Evolutionary conservation across 192 early-diverging fungal genomes (phyloP).

Genomic region (Backusella macrospora): DNA sequence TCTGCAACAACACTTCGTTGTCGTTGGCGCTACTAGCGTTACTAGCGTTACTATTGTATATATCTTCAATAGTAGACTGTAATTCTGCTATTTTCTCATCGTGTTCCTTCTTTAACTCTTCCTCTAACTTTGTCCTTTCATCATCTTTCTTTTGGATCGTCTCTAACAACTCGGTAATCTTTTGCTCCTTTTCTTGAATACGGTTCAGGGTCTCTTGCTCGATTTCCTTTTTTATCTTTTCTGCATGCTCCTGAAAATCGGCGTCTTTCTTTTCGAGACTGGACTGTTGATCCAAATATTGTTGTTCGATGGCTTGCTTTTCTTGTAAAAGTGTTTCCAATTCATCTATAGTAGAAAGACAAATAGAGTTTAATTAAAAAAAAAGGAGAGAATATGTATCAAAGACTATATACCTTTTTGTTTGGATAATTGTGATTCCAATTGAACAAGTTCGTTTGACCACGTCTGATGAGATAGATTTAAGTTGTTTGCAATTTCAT

Average conservation of each 20-base stretch:
- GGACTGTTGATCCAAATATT: neutral
- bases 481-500: conserved; percentile 25
- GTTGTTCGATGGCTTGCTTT: conserved; percentile 6
- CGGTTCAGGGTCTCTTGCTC: neutral
- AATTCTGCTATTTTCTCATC: neutral
- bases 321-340: neutral
- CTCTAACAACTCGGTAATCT: neutral
- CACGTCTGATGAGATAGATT: conserved; percentile 22
- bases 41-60: neutral
- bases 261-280: neutral
- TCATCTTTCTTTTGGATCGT: neutral
- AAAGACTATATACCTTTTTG: conserved; percentile 34
- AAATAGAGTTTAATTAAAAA: neutral
- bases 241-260: conserved; percentile 18
- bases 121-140: neutral
- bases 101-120: neutral
- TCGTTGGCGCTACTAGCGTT: neutral
- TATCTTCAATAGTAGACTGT: neutral
- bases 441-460: conserved; percentile 29
- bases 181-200: conserved; percentile 14
- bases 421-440: conserved; percentile 26
- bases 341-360: neutral
- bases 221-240: conserved; percentile 20
- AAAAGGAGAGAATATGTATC: neutral
- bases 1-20: neutral